Evolutionary conservation across 1,284 basidiomycete genomes (phyloP), one percentile per base, ranked within the genome.

Genomic region (Omphalotus olearius): DNA sequence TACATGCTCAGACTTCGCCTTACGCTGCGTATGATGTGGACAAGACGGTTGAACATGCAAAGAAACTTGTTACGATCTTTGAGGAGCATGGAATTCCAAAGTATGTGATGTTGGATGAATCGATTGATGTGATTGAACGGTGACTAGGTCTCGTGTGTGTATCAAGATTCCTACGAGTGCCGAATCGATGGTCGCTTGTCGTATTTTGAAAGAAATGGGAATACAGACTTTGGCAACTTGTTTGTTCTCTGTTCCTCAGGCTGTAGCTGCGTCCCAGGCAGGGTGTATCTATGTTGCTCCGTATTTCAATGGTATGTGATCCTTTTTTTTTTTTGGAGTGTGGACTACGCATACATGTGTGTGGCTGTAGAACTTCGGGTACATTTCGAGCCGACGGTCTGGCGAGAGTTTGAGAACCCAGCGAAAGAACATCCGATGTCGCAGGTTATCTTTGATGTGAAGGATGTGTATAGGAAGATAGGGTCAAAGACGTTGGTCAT

Each of bases 131-230:
- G 23, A 33, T 37, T 45, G 39, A 13, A 23, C 16, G 9, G 13
- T 40, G 26, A 9, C 25, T 20, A 26, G 41, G 11, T 42, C 18
- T 23, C 67, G 75, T 4, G 73, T 78, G 3, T 76, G 74, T 59
- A 75, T 79, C 63, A 79, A 79, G 57, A 78, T 78, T 35, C 76
- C 75, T 7, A 66, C 70, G 5, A 77, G 75, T 0, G 71, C 75
- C 1, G 71, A 76, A 58, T 70, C 70, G 2, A 60, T 76, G 45
- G 44, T 76, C 5, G 76, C 77, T 0, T 78, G 76, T 57, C 66
- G 68, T 30, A 56, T 69, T 25, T 67, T 78, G 30, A 64, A 69
- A 47, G 62, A 65, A 39, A 56, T 60, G 26, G 71, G 71, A 11
- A 75, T 78, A 36, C 65, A 73, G 50, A 78, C 76, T 0, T 69